Base-by-base conservation (phyloP, 768 basidiomycete species). In the Leccinum subtestaceum region DNA sequence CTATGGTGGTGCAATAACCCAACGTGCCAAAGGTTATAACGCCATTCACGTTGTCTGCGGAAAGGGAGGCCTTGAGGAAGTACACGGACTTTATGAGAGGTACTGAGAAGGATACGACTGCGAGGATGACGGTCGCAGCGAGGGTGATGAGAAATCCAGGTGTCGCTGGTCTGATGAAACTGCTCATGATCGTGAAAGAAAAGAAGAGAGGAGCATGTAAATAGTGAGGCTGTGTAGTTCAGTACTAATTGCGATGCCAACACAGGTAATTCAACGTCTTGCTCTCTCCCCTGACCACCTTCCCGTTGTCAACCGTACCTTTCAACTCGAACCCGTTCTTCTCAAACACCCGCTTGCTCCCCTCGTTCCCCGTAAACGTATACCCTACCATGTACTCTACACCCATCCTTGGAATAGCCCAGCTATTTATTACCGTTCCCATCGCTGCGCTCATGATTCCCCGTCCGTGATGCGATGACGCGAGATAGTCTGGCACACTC, bases 121-220 rank as follows among this genome's bases (percentile, higher is more conserved):
- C 89, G 57, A 98, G 84, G 47, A 96, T 79, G 59, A 81, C 73
- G 7, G 93, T 87, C 0, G 94, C 92, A n/a, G 79, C 70, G 54
- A 93, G 81, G 19, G 91, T 94, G 62, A 93, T 79, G 53, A 96
- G 45, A 68, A 95, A 93, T 45, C 94, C 95, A 34, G 95, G 93
- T 1, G 93, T 96, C 8, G 94, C 95, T 58, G 91, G 91, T 47
- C 89, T 86, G 61, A 94, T 80, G 65, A 77, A 66, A 60, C 81
- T 76, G 63, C 83, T 77, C 89, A 89, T 89, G 50, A 89, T 89
- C 6, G 11, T 43, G 45, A 46, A 46, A 27, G 9, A 51, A 36
- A 17, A 25, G 21, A 25, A 21, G n/a, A 58, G 53, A 58, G 53
- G 58, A 57, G 1, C 17, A 23, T 63, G 31, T 11, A 32, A 5